These are phyloP conservation scores for Nemophila menziesii DNA, from an alignment of 257 asterid genomes.

Conservation along the genomic window DNA sequence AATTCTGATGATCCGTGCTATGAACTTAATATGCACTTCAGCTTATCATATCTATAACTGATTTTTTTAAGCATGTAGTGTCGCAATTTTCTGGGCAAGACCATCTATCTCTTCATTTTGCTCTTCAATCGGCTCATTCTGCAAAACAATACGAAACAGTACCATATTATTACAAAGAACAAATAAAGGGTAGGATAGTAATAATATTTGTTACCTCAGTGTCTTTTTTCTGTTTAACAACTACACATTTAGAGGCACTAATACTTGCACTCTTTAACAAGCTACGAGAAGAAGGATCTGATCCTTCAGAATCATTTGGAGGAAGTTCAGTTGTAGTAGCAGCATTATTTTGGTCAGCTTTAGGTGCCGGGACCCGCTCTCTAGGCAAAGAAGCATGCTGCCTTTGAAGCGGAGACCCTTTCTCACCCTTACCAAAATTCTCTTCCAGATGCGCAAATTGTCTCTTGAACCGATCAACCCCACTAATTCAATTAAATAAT, in stretches of 20 bases:
- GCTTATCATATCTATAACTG: not conserved
- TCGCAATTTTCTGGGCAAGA: slow-evolving; percentile 19
- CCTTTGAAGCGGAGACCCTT: slow-evolving; percentile 57
- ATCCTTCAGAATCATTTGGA: slow-evolving; percentile 35
- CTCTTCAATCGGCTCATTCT: slow-evolving; percentile 30
- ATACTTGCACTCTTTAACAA: slow-evolving; percentile 91
- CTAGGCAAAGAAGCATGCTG: slow-evolving; percentile 91
- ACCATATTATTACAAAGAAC: not conserved
- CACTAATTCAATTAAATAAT: slow-evolving; percentile 33
- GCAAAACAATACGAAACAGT: not conserved
- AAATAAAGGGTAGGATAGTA: not conserved
- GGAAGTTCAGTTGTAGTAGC: slow-evolving; percentile 58
- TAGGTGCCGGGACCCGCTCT: slow-evolving; percentile 80
- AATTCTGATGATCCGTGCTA: slow-evolving; percentile 4
- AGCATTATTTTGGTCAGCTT: slow-evolving; percentile 50
- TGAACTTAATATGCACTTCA: slow-evolving; percentile 2
- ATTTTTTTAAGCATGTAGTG: slow-evolving; percentile 20
- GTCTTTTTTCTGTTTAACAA: slow-evolving; percentile 38
- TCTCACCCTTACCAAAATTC: slow-evolving; percentile 72
- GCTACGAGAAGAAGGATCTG: slow-evolving; percentile 48
- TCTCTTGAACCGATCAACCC: slow-evolving; percentile 90
- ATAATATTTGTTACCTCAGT: slow-evolving; percentile 37
- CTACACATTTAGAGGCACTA: slow-evolving; percentile 80
- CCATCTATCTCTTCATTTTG: slow-evolving; percentile 23
- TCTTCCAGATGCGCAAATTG: slow-evolving; percentile 98